A percentile compares a stretch with the other conserved stretches of the same genome.
These are phyloP conservation scores for Jatropha podagrica DNA, from an alignment of 441 rosid species.

Conservation along the genomic window DNA sequence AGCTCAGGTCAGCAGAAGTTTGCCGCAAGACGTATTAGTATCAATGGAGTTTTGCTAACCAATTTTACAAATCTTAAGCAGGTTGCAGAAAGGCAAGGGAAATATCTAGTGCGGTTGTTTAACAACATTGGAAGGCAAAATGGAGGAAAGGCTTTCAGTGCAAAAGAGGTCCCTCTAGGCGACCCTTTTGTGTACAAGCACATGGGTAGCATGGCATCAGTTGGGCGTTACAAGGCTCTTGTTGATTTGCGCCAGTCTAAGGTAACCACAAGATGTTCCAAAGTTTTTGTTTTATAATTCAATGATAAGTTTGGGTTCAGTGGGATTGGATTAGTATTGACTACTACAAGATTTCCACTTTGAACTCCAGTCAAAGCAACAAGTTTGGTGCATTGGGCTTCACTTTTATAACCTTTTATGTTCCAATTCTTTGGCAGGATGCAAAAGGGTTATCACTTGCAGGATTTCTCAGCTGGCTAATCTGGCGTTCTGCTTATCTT, in stretches of 20 bases:
- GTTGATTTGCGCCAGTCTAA: conserved; percentile 87
- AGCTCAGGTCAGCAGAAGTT: conserved; percentile 59
- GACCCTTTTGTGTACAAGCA: conserved; percentile 86
- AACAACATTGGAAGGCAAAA: conserved; percentile 59
- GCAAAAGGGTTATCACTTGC: conserved; percentile 72
- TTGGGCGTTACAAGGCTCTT: conserved; percentile 83
- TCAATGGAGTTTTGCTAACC: not conserved
- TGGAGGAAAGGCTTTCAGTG: conserved; percentile 63
- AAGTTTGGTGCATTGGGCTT: not conserved
- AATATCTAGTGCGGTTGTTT: conserved; percentile 61
- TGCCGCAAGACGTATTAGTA: not conserved
- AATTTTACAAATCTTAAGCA: conserved; percentile 22
- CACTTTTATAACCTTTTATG: not conserved
- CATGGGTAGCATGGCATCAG: conserved; percentile 92
- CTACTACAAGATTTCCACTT: no score
- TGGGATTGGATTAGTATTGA: no score
- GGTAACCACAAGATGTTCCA: conserved; percentile 34
- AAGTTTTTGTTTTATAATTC: no score
- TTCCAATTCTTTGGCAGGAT: conserved; percentile 33
- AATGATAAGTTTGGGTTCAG: no score
- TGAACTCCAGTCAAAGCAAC: no score
- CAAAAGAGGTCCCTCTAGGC: conserved; percentile 50
- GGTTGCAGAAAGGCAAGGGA: conserved; percentile 97
- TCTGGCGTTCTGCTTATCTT: conserved; percentile 92
- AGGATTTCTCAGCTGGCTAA: conserved; percentile 77